Percentiles rank a stretch among this genome's conserved stretches.
These are phyloP conservation scores for Fagus crenata DNA, from an alignment of 306 rosid genomes.

Conservation along the genomic window DNA sequence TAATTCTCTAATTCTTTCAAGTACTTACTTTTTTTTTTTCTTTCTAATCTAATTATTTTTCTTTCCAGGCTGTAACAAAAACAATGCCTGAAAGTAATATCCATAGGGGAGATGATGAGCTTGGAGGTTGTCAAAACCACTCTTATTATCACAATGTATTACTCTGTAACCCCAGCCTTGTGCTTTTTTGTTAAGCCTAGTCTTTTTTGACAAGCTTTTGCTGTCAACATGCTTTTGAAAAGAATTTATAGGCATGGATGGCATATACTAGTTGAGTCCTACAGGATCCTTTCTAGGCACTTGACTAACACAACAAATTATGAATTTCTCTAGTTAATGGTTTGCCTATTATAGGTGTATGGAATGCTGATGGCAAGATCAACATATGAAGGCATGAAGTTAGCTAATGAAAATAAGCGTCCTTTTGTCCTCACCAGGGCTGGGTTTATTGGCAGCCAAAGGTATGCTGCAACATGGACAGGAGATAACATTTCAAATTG, in stretches of 20 bases:
- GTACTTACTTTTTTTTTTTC: not conserved
- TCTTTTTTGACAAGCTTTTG: not conserved
- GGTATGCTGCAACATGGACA: conserved; percentile 95
- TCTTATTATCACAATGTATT: conserved; percentile 86
- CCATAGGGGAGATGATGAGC: conserved; percentile 85
- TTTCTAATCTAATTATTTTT: not conserved
- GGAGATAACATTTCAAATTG: conserved; percentile 92
- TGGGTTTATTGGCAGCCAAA: conserved; percentile 92
- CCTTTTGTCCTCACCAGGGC: conserved; percentile 98
- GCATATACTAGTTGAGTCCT: conserved; percentile 22
- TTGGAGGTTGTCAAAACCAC: conserved; percentile 87
- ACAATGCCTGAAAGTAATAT: conserved; percentile 90
- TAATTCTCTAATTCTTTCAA: conserved; percentile 23
- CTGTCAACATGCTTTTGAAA: conserved; percentile 5
- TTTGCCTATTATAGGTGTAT: conserved; percentile 57
- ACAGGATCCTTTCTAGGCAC: conserved; percentile 17
- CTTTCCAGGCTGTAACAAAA: conserved; percentile 70
- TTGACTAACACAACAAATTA: conserved; percentile 22
- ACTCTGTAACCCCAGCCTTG: conserved; percentile 32
- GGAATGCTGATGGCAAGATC: conserved; percentile 92
- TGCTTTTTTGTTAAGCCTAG: not conserved
- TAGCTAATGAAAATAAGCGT: conserved; percentile 65
- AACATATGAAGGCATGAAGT: conserved; percentile 87
- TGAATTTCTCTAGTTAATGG: conserved; percentile 18
- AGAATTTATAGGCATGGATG: conserved; percentile 17